Conservation (phyloP, 352 stramenopile species). For the Plasmopara halstedii region DNA sequence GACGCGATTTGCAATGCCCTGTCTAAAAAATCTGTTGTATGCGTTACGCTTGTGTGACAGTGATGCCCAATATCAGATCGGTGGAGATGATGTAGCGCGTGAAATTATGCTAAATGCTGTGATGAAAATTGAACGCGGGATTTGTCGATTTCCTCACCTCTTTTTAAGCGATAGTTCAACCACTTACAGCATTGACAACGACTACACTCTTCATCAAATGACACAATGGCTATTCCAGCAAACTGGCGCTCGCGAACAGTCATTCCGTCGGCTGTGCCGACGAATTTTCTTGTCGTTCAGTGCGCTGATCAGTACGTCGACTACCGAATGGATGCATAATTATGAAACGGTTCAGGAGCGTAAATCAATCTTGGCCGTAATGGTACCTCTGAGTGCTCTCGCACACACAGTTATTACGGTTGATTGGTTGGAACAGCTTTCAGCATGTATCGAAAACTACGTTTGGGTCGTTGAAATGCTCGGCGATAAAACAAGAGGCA, state of each 20-base stretch:
- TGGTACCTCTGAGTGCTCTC: conserved; percentile 41
- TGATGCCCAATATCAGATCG: conserved; percentile 22
- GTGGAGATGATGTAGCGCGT: conserved; percentile 31
- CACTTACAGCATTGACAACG: neutral
- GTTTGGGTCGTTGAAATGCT: conserved; percentile 47
- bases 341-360: conserved; percentile 21
- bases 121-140: conserved; percentile 45
- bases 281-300: conserved; percentile 45
- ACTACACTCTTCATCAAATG: conserved; percentile 12
- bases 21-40: conserved; percentile 58
- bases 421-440: conserved; percentile 60
- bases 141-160: conserved; percentile 40
- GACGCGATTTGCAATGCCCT: conserved; percentile 49
- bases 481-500: conserved; percentile 16
- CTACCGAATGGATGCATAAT: conserved; percentile 39
- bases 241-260: conserved; percentile 22
- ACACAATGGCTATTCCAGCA: conserved; percentile 40
- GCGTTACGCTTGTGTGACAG: conserved; percentile 53
- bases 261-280: conserved; percentile 35
- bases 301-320: conserved; percentile 28
- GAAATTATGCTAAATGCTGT: conserved; percentile 63
- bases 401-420: conserved; percentile 22
- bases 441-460: conserved; percentile 49
- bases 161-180: conserved; percentile 22
- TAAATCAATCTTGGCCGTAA: conserved; percentile 19